These are phyloP conservation scores for Nephelium lappaceum DNA, from an alignment of 345 rosid genomes.

Conservation along the genomic window DNA sequence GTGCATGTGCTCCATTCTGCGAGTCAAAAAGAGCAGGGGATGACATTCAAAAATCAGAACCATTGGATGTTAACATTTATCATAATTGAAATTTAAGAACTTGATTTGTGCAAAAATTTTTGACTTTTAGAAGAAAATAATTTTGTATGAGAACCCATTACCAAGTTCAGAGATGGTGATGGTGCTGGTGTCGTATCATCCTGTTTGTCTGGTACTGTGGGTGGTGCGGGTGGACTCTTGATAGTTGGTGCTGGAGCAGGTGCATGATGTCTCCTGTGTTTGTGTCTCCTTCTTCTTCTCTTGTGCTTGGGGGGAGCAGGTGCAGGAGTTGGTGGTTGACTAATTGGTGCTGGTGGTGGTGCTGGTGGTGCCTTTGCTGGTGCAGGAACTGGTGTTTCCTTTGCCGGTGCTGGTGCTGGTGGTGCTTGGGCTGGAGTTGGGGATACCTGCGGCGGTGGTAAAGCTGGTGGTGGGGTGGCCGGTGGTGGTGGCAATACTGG, in stretches of 20 bases:
- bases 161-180: slow-evolving; percentile 63
- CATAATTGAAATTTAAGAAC: slow-evolving; percentile 2
- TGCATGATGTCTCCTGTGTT: slow-evolving; percentile 66
- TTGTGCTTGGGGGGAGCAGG: slow-evolving; percentile 70
- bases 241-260: slow-evolving; percentile 72
- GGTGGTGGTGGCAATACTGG: slow-evolving; percentile 51
- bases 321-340: slow-evolving; percentile 53
- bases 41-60: slow-evolving; percentile 2
- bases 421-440: slow-evolving; percentile 39
- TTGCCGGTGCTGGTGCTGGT: slow-evolving; percentile 41
- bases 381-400: slow-evolving; percentile 35
- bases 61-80: not conserved
- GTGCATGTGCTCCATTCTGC: slow-evolving; percentile 65
- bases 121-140: not conserved
- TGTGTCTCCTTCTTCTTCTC: slow-evolving; percentile 53
- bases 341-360: slow-evolving; percentile 48
- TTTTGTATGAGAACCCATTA: slow-evolving; percentile 25
- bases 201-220: slow-evolving; percentile 52
- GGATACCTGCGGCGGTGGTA: slow-evolving; percentile 23
- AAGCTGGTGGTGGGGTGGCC: slow-evolving; percentile 22
- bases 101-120: not conserved
- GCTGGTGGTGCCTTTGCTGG: slow-evolving; percentile 37
- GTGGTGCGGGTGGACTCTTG: slow-evolving; percentile 91
- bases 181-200: slow-evolving; percentile 85
- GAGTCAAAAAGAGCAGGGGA: slow-evolving; percentile 23